phyloP scores from a whole-genome alignment of 495 filamentous ascomycete species.

The Penicillium desertorum region DNA sequence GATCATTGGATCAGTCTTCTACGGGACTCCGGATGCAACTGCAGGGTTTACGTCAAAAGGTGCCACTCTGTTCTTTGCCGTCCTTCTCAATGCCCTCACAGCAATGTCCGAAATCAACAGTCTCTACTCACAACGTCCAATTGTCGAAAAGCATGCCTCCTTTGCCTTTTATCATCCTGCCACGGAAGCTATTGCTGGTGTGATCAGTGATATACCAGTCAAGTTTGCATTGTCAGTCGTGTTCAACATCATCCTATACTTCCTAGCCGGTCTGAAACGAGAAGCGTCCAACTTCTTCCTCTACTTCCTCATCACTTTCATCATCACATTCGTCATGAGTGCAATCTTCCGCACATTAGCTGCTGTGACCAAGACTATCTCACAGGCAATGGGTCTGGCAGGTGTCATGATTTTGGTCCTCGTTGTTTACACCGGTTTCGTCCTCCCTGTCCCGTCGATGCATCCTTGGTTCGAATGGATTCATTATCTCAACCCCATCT shows the following conservation, averaged over 20 bases:
- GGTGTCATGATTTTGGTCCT: constrained; percentile 44
- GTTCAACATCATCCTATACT: constrained; percentile 56
- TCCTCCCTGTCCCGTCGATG: constrained; percentile 45
- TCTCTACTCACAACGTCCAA: constrained; percentile 55
- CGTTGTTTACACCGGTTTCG: constrained; percentile 48
- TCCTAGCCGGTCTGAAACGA: constrained; percentile 50
- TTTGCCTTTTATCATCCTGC: constrained; percentile 61
- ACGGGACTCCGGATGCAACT: constrained; percentile 61
- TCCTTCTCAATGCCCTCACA: constrained; percentile 60
- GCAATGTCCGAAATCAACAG: constrained; percentile 55
- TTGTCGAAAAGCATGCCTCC: constrained; percentile 59
- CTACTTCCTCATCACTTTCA: constrained; percentile 52
- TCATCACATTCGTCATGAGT: constrained; percentile 55
- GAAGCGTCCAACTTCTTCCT: constrained; percentile 53
- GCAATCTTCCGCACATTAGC: constrained; percentile 47
- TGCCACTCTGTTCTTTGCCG: constrained; percentile 81
- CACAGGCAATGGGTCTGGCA: constrained; percentile 47
- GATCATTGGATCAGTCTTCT: constrained; percentile 81
- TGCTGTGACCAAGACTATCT: constrained; percentile 42
- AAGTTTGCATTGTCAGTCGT: constrained; percentile 43
- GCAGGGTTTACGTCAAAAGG: constrained; percentile 69
- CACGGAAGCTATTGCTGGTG: constrained; percentile 54
- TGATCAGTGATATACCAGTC: constrained; percentile 55
- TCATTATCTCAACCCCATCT: constrained; percentile 45
- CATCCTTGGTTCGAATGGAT: constrained; percentile 51